phyloP scores from a whole-genome alignment of 352 stramenopile genomes.

The Phytophthora megakarya region DNA sequence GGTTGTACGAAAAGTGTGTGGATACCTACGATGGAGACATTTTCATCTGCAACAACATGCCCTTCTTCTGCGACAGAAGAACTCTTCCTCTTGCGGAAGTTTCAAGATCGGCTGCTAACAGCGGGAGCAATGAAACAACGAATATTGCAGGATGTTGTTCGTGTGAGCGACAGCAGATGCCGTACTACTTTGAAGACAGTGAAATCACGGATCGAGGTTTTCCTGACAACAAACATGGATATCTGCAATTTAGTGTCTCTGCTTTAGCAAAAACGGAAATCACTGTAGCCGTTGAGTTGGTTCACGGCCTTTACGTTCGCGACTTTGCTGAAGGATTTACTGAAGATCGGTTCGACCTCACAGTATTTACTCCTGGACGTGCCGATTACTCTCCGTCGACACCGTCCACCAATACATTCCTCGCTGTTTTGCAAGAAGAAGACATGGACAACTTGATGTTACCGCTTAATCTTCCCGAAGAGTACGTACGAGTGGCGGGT shows the following conservation, averaged over 20 bases:
- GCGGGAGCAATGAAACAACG: constrained; percentile 29
- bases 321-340: constrained; percentile 89
- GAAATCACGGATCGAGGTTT: constrained; percentile 69
- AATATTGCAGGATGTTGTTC: constrained; percentile 76
- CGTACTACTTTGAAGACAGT: constrained; percentile 87
- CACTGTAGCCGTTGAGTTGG: constrained; percentile 92
- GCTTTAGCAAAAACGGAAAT: constrained; percentile 85
- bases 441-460: constrained; percentile 88
- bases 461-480: constrained; percentile 94
- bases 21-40: constrained; percentile 38
- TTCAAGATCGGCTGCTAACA: constrained; percentile 16
- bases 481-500: constrained; percentile 52
- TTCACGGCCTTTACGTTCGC: constrained; percentile 93
- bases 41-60: constrained; percentile 61
- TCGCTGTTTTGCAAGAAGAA: constrained; percentile 83
- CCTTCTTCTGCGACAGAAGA: constrained; percentile 63
- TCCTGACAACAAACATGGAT: constrained; percentile 95
- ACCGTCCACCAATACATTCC: constrained; percentile 68
- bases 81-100: constrained; percentile 33
- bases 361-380: constrained; percentile 88
- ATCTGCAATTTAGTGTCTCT: constrained; percentile 91
- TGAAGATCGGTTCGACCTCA: constrained; percentile 83
- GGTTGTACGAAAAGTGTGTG: constrained; percentile 60
- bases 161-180: constrained; percentile 88
- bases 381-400: constrained; percentile 65